Base-by-base conservation (phyloP, 2,329 filamentous ascomycete genomes). In the Iodosphaeria phyllophila region DNA sequence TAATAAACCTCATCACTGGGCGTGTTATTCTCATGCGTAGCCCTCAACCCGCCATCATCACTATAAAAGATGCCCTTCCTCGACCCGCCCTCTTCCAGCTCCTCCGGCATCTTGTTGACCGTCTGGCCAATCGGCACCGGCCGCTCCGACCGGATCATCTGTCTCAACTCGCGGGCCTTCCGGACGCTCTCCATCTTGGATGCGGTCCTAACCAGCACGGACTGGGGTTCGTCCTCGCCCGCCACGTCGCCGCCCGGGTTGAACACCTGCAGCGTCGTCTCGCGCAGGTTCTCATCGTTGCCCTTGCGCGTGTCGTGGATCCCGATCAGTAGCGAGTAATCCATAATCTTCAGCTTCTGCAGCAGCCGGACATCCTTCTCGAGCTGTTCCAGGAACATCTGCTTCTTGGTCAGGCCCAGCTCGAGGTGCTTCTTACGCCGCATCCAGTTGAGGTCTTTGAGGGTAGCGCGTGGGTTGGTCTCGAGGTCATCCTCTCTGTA, bases 361-460 rank as follows among this genome's bases (percentile, higher is more conserved):
- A 98, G 55, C 16, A 98, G 58, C 26, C 70, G 68, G 6, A 98
- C 89, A 47, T 98, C 89, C 31, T 67, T 68, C 37, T 83, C 68
- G 42, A 98, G 69, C 51, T 98, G 89, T 40, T 83, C 72, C 23
- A 95, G 60, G 45, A 98, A 98, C 12, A 83, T 55, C 23, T 73
- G 62, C 51, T 86, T 91, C 57, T 93, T 95, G 33, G 74, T 64
- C 5, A 89, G 72, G 8, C 89, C 89, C 36, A 93, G 70, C 44
- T 95, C 83, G 17, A 98, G 57, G 44, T 84, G 73, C 35, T 83
- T 64, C 40, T 91, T 71, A 36, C 86, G 64, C 34, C 84, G 70
- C 40, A 95, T 51, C 89, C 89, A 98, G 50, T 98, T 98, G 30
- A 98, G 59, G 47, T 98, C 89, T 49, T 98, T 98, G 43, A 95